Base-by-base conservation (phyloP, 2,329 filamentous ascomycete genomes). In the Colletotrichum cereale region DNA sequence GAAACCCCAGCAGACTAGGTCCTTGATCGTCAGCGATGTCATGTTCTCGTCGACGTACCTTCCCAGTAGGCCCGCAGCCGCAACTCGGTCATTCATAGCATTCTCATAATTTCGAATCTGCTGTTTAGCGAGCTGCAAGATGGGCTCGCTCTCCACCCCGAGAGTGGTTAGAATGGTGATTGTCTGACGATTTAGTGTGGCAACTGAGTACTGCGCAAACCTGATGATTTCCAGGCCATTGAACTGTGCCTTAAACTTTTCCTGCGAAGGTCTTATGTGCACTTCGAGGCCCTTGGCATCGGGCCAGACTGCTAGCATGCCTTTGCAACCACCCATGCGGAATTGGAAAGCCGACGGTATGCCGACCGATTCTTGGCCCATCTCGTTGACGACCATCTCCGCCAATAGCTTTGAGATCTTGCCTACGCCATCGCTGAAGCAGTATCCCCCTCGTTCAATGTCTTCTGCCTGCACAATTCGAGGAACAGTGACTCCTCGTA, bases 391-490 rank as follows among this genome's bases (percentile, higher is more conserved):
- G 55, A 97, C 89, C 81, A 96, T 89, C 36, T 90, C 84, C 0
- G 95, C 93, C 29, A 97, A 84, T 71, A 93, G 91, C 0, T 82
- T 82, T 0, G 96, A 98, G n/a, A 99, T 94, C 78, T 94, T 97
- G 1, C 96, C 96, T 3, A 98, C 93, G 0, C 96, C 96, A 77
- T 99, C 96, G 0, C 93, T 96, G 79, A 98, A 99, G 72, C 85
- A 92, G 77, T 89, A 91, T 0, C 85, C 88, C 57, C 93, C 90
- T 2, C 87, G 86, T 70, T 90, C 84, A 26, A 98, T 88, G 74
- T 98, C 96, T 0, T 86, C 80, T 40, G 96, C 93, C 5, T 84
- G 89, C 6, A 85, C 84, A 16, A 88, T 84, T 1, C 86, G 84
- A 0, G 88, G 88, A 8, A 92, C 88, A 0, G 86, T 87, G 29